phyloP scores from a whole-genome alignment of 1,284 basidiomycete genomes.

The Rhodotorula glutinis region DNA sequence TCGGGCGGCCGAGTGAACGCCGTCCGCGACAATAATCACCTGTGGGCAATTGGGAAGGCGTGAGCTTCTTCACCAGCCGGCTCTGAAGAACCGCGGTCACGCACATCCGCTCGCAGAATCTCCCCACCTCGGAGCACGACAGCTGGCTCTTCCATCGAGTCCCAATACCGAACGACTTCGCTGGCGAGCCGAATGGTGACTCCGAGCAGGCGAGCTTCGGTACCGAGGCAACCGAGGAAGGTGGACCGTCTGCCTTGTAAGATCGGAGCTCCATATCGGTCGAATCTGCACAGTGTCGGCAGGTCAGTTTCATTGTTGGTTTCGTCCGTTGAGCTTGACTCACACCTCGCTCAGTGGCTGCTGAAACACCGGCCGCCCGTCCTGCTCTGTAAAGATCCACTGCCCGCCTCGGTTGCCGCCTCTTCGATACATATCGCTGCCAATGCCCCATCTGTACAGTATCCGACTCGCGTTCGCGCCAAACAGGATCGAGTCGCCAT shows the following conservation, averaged over 20 bases:
- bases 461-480: constrained; percentile 17
- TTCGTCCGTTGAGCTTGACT: background rate
- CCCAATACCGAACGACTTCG: constrained; percentile 20
- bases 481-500: constrained; percentile 29
- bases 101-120: constrained; percentile 15
- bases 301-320: background rate
- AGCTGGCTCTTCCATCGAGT: constrained; percentile 17
- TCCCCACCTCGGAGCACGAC: constrained; percentile 14
- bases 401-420: constrained; percentile 5
- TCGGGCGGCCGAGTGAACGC: constrained; percentile 15
- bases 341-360: constrained; percentile 14
- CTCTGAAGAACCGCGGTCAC: background rate
- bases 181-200: constrained; percentile 16
- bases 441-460: constrained; percentile 24
- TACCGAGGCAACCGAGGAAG: constrained; percentile 34
- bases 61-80: too few species aligned
- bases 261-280: constrained; percentile 23
- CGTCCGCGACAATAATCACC: constrained; percentile 29
- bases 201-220: constrained; percentile 32
- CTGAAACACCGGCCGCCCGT: background rate
- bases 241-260: constrained; percentile 36
- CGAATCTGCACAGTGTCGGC: background rate
- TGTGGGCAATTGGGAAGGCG: background rate
- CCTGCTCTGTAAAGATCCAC: constrained; percentile 20
- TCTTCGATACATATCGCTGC: constrained; percentile 14